Conservation (phyloP, 805 yeast genomes). For the Candida railenensis region DNA sequence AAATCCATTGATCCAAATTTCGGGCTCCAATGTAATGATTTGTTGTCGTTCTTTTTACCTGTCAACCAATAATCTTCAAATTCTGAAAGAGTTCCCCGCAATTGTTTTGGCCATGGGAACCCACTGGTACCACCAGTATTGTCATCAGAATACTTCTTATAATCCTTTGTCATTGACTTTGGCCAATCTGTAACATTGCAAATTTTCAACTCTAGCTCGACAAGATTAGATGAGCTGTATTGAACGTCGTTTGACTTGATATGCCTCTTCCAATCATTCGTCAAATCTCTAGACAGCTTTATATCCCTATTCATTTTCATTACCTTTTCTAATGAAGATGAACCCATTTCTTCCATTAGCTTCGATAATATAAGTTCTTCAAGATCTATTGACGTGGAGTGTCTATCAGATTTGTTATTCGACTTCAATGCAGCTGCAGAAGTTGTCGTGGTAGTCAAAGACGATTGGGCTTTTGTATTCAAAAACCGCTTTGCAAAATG, state of each 20-base stretch:
- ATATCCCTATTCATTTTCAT: conserved; percentile 89
- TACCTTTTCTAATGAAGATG: conserved; percentile 72
- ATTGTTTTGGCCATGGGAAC: conserved; percentile 40
- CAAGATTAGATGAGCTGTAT: conserved; percentile 7
- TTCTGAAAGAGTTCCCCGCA: conserved; percentile 33
- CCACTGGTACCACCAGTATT: conserved; percentile 8
- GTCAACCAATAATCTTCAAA: conserved; percentile 43
- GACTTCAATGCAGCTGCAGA: conserved; percentile 10
- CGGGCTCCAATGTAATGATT: conserved; percentile 68
- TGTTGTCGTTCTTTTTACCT: conserved; percentile 40
- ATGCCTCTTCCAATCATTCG: conserved; percentile 36
- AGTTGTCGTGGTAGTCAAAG: not conserved
- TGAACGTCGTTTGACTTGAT: conserved; percentile 1
- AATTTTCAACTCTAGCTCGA: conserved; percentile 41
- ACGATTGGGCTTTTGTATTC: conserved; percentile 27
- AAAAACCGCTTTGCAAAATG: conserved; percentile 79
- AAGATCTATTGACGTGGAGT: conserved; percentile 45
- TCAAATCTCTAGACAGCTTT: conserved; percentile 41
- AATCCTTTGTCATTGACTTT: conserved; percentile 44
- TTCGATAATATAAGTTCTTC: conserved; percentile 69
- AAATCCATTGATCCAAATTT: conserved; percentile 82
- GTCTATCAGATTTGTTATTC: conserved; percentile 29
- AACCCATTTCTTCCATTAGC: conserved; percentile 74
- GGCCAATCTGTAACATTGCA: conserved; percentile 48
- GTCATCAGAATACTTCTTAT: conserved; percentile 24